Evolutionary conservation across 768 basidiomycete genomes (phyloP), one percentile per base, ranked within the genome.

Genomic region (Podaxis sp.): DNA sequence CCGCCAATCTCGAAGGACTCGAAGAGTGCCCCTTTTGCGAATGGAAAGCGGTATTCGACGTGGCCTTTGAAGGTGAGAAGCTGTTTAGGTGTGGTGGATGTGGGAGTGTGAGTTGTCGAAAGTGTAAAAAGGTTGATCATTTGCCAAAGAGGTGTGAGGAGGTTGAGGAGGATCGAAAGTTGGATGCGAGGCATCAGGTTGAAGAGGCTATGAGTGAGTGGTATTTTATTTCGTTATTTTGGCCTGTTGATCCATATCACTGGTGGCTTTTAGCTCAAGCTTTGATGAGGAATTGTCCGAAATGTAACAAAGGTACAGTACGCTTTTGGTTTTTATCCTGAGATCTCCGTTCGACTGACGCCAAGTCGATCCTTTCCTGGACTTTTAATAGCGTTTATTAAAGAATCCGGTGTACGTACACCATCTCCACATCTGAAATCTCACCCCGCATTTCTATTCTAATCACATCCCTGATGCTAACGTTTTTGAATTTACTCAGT

Each of bases 1-100:
- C 82, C 0, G 94, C 94, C 17, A 85, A 81, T 1, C 70, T 97
- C 38, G 91, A 92, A 51, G 86, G 86, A 4, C 77, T 96, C 12
- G 94, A 95, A 72, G 90, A 90, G 67, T 97, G 95, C 71, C 95
- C 95, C 3, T 92, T 89, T 66, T 97, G 95, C 75, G 92, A 94
- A 47, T 97, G 84, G 76, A 90, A 86, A 62, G 87, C 86, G 66
- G 85, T 91, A n/a, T 86, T 93, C 57, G 91, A 91, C 57, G 82
- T 66, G 12, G 65, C 65, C 17, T 75, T 70, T 41, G 73, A 87
- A 58, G 76, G 83, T 55, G 90, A 92, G 70, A 88, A 83, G 71
- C 73, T 93, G 33, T 90, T 80, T 63, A 69, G 75, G 49, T 83
- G 82, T 37, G 76, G 92, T 57, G 82, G 77, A 0, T 96, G 94